Evolutionary conservation across 768 basidiomycete species (phyloP).

Genomic region (Pisolithus sp.): DNA sequence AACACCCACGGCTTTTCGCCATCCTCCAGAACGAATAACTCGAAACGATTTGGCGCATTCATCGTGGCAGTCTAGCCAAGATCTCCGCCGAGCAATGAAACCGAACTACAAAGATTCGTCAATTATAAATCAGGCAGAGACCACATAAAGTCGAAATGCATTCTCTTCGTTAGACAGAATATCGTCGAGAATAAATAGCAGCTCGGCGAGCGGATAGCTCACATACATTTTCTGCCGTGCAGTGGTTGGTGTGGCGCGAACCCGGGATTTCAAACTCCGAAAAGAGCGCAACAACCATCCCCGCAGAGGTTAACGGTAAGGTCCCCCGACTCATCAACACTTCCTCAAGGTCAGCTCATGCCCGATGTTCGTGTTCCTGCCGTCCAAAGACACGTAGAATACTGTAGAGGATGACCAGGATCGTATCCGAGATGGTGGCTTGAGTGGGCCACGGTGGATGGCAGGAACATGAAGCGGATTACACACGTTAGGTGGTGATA

Average conservation of each 20-base stretch:
- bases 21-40: slow-evolving; percentile 87
- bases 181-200: not conserved
- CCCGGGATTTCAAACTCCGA: slow-evolving; percentile 23
- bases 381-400: slow-evolving; percentile 10
- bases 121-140: too few relatives aligned
- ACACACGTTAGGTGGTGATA: slow-evolving; percentile 14
- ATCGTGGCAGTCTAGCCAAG: slow-evolving; percentile 33
- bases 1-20: slow-evolving; percentile 85
- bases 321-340: slow-evolving; percentile 36
- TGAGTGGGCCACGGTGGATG: slow-evolving; percentile 48
- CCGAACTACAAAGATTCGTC: not conserved
- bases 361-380: slow-evolving; percentile 13
- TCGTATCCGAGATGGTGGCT: slow-evolving; percentile 11
- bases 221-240: slow-evolving; percentile 18
- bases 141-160: too few relatives aligned
- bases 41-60: slow-evolving; percentile 94
- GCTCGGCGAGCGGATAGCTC: slow-evolving; percentile 18
- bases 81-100: too few relatives aligned
- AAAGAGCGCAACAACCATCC: not conserved
- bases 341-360: slow-evolving; percentile 64
- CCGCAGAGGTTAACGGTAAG: slow-evolving; percentile 6
- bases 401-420: slow-evolving; percentile 10
- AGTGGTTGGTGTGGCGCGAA: slow-evolving; percentile 20
- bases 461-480: slow-evolving; percentile 29
- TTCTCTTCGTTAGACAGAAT: too few relatives aligned